Base-by-base conservation (phyloP, 345 rosid species). In the Bruguiera sexangula region DNA sequence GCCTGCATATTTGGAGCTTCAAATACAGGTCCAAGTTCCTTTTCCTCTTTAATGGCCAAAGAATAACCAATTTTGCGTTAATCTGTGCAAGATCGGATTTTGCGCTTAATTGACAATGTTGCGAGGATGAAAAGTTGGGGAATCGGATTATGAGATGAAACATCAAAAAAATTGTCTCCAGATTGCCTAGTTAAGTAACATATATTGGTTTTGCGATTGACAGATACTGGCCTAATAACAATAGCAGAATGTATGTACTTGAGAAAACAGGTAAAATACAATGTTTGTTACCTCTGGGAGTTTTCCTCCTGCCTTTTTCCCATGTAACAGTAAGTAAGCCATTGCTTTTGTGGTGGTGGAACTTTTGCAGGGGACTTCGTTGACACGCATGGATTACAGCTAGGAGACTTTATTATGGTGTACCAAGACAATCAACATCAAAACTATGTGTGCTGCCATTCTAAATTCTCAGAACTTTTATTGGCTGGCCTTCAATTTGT, bases 211-310 rank as follows among this genome's bases (percentile, higher is more conserved):
- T 50, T 18, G 3, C 75, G 32, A 67, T 43, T 43, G 50, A 70
- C 88, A 96, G 99, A 88, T 96, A 86, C 77, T 92, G 99, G 98
- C 99, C 99, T 22, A 92, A 92, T 67, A 96, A 96, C 89, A 96
- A 86, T 63, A 96, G 98, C 73, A 75, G 98, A 53, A 96, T 96
- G 97, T 92, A 96, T 64, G 98, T 96, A 52, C 89, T 96, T 10
- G 99, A 96, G 79, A 96, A 96, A 61, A 95, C 97, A 6, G 99
- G 99, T 96, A 83, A 30, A 29, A 30, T 6, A 11, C 2, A 15
- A 6, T 15, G 32, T 20, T 2, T 18, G 34, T 50, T 27, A 5
- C 46, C 30, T n/a, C 4, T 26, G 36, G n/a, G 7, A 39, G 48
- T 2, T 54, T 56, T 57, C 54, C 6, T 15, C 24, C 48, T 15